These are phyloP conservation scores for Boletus vinaceobasis DNA, from an alignment of 768 basidiomycete species.

Conservation along the genomic window DNA sequence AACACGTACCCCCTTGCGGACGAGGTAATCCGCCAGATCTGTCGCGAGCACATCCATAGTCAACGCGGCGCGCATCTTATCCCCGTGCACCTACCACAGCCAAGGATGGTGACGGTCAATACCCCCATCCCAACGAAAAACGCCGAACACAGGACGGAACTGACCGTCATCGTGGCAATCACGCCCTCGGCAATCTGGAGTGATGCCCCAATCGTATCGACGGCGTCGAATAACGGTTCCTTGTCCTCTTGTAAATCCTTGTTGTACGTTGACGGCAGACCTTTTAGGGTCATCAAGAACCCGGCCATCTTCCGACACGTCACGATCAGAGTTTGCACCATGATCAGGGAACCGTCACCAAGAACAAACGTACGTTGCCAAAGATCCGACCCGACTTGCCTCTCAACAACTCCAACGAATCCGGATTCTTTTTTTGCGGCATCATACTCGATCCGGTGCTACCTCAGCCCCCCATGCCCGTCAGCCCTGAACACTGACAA, in stretches of 20 bases:
- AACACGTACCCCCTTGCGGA: conserved; percentile 88
- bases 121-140: background rate
- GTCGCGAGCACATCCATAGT: conserved; percentile 99
- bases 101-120: background rate
- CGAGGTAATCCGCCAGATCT: conserved; percentile 98
- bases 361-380: conserved; percentile 53
- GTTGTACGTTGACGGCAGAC: conserved; percentile 97
- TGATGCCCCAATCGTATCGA: conserved; percentile 85
- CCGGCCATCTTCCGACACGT: conserved; percentile 68
- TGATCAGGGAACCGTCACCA: background rate
- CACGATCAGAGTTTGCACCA: background rate
- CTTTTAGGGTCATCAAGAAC: conserved; percentile 96
- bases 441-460: conserved; percentile 99
- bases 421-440: conserved; percentile 99
- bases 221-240: conserved; percentile 92
- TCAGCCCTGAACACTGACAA: background rate
- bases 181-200: conserved; percentile 94
- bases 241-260: conserved; percentile 99
- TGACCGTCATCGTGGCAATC: conserved; percentile 81
- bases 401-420: conserved; percentile 90
- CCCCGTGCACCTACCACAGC: conserved; percentile 68
- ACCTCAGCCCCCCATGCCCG: background rate
- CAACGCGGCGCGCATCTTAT: conserved; percentile 86
- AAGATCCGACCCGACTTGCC: conserved; percentile 95
- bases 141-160: conserved; percentile 17